A percentile compares a stretch with the other conserved stretches of the same genome.
phyloP scores from a whole-genome alignment of 192 early-diverging fungal species.

The Coemansia asiatica region DNA sequence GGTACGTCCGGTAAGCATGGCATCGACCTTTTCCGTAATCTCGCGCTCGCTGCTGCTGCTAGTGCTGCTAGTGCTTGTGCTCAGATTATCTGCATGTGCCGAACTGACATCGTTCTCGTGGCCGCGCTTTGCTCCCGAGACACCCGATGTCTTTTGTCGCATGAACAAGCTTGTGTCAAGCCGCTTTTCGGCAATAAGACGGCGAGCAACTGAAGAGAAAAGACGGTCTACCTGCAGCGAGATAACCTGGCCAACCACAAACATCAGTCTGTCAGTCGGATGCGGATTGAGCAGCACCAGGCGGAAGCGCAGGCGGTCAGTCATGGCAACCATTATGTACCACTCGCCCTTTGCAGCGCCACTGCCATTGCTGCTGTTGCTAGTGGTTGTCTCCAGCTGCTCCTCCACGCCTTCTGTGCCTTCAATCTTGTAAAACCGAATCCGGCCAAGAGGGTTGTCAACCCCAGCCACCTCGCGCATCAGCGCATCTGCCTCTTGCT shows the following conservation, averaged over 20 bases:
- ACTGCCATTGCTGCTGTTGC: not conserved
- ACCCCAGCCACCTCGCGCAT: slow-evolving; percentile 36
- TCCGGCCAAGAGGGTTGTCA: slow-evolving; percentile 28
- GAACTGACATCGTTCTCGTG: not conserved
- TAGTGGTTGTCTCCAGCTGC: slow-evolving; percentile 12
- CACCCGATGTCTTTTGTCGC: not conserved
- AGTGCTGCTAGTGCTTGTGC: not conserved
- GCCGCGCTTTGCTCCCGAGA: slow-evolving; percentile 2
- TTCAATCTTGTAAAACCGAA: slow-evolving; percentile 53
- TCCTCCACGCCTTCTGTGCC: slow-evolving; percentile 48
- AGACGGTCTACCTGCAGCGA: slow-evolving; percentile 49
- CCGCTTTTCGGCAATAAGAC: slow-evolving; percentile 25
- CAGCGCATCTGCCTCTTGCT: slow-evolving; percentile 46
- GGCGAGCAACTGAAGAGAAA: slow-evolving; percentile 48
- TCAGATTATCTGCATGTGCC: not conserved
- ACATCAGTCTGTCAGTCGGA: slow-evolving; percentile 30
- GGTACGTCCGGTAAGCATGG: slow-evolving; percentile 48
- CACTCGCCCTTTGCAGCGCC: slow-evolving; percentile 28
- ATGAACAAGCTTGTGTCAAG: slow-evolving; percentile 15
- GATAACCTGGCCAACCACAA: slow-evolving; percentile 40
- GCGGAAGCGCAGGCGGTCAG: slow-evolving; percentile 48
- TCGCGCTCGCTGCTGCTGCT: slow-evolving; percentile 20
- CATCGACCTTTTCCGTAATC: slow-evolving; percentile 34
- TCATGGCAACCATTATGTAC: slow-evolving; percentile 55
- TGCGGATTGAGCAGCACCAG: slow-evolving; percentile 42